Percentiles rank a stretch among this genome's conserved stretches.
Evolutionary conservation across 495 filamentous ascomycete species (phyloP).

Genomic region (Neurospora tetrasperma): DNA sequence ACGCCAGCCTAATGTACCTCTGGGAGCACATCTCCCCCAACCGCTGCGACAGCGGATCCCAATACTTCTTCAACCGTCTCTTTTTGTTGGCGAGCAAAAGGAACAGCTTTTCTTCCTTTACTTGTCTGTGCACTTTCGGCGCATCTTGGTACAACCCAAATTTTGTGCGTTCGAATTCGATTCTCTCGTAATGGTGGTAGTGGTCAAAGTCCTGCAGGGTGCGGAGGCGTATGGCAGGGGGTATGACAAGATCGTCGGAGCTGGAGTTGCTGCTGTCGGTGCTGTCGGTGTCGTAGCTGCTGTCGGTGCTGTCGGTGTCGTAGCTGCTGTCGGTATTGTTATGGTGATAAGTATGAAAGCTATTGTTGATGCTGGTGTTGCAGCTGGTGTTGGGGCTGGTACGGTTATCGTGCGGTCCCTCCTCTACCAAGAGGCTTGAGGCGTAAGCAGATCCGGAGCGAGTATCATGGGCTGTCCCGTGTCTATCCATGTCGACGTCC

Average conservation of each 20-base stretch:
- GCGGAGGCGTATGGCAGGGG: background rate
- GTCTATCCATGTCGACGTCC: background rate
- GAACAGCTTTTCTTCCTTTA: background rate
- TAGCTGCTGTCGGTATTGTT: background rate
- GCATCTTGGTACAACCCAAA: background rate
- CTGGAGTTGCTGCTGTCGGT: background rate
- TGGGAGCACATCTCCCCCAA: background rate
- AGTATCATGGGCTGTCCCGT: background rate
- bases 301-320: background rate
- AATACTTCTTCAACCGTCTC: background rate
- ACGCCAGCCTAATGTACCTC: background rate
- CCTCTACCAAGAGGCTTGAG: background rate
- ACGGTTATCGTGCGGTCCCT: background rate
- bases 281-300: no score
- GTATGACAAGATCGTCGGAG: background rate
- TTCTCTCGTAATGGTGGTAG: background rate
- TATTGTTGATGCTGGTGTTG: no score
- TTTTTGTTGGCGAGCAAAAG: background rate
- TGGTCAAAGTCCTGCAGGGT: background rate
- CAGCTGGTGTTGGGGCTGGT: background rate
- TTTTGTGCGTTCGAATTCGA: background rate
- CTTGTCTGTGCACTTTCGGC: background rate
- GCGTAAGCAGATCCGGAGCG: background rate
- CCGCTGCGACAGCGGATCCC: background rate
- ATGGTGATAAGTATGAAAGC: background rate